phyloP scores from a whole-genome alignment of 2,329 filamentous ascomycete species.

The Aquanectria penicillioides region DNA sequence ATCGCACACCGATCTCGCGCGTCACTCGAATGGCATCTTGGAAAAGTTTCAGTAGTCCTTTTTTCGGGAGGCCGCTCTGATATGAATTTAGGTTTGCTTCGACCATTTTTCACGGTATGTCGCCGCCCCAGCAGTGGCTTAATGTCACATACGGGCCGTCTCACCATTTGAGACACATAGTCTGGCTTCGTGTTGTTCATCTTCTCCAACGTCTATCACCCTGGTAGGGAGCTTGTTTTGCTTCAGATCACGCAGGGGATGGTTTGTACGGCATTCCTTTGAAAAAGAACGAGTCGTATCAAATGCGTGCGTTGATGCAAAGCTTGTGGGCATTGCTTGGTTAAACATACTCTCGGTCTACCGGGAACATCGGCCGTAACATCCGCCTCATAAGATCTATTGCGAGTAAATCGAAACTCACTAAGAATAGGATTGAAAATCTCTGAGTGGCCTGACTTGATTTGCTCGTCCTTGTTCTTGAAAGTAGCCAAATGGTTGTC shows the following conservation, averaged over 20 bases:
- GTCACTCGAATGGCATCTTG: conserved; percentile 3
- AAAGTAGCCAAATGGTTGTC: background rate
- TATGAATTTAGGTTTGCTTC: background rate
- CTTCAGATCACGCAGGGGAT: background rate
- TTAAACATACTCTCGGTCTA: background rate
- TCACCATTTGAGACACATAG: background rate
- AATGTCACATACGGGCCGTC: background rate
- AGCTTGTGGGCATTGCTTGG: background rate
- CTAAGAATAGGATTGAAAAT: background rate
- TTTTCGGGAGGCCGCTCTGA: background rate
- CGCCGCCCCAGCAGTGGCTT: background rate
- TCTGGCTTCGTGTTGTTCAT: background rate
- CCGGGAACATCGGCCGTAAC: background rate
- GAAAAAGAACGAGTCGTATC: background rate
- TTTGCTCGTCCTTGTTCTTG: background rate
- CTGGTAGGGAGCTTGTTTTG: background rate
- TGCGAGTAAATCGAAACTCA: background rate
- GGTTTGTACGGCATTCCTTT: background rate
- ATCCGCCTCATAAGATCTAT: background rate
- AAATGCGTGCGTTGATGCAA: background rate
- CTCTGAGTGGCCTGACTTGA: background rate
- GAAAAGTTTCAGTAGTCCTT: background rate
- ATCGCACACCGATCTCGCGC: background rate
- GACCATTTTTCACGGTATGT: background rate
- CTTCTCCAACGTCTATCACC: background rate